phyloP scores from a whole-genome alignment of 2,329 filamentous ascomycete genomes.

The Apiospora saccharicola region DNA sequence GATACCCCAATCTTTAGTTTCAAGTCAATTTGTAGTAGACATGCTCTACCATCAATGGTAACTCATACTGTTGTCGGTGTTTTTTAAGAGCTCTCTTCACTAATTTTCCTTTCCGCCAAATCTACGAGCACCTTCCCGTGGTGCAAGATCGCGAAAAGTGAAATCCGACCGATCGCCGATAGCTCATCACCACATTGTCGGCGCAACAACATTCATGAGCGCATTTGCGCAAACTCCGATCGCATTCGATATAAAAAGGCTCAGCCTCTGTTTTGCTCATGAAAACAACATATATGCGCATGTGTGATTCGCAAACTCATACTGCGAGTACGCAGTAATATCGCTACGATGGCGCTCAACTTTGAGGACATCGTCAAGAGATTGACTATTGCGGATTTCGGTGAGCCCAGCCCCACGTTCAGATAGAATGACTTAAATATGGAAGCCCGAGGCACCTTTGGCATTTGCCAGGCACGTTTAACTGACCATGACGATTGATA shows the following conservation, averaged over 20 bases:
- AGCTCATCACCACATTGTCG: conserved; percentile 9
- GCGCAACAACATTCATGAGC: conserved; percentile 10
- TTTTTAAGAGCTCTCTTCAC: not conserved
- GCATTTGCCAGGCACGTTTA: conserved; percentile 28
- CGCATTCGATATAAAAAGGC: not conserved
- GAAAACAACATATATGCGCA: conserved; percentile 32
- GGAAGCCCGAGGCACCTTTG: not conserved
- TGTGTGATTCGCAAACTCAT: conserved; percentile 28
- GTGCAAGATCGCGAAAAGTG: conserved; percentile 16
- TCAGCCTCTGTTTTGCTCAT: conserved; percentile 32
- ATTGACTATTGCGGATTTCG: conserved; percentile 62
- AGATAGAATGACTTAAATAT: not conserved
- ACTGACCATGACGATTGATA: conserved; percentile 45
- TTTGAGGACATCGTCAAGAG: conserved; percentile 71
- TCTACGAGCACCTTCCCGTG: not conserved
- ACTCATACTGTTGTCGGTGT: not conserved
- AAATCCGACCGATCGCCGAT: not conserved
- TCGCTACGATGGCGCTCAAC: conserved; percentile 65
- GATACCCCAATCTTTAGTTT: conserved; percentile 27
- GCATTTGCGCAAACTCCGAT: not conserved
- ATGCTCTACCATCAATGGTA: not conserved
- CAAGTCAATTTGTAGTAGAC: not conserved
- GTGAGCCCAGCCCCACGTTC: conserved; percentile 47
- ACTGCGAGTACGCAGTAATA: conserved; percentile 45
- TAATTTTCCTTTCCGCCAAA: conserved; percentile 3